Conservation (phyloP, 805 yeast species). For the Saccharomycopsis lassenensis region DNA sequence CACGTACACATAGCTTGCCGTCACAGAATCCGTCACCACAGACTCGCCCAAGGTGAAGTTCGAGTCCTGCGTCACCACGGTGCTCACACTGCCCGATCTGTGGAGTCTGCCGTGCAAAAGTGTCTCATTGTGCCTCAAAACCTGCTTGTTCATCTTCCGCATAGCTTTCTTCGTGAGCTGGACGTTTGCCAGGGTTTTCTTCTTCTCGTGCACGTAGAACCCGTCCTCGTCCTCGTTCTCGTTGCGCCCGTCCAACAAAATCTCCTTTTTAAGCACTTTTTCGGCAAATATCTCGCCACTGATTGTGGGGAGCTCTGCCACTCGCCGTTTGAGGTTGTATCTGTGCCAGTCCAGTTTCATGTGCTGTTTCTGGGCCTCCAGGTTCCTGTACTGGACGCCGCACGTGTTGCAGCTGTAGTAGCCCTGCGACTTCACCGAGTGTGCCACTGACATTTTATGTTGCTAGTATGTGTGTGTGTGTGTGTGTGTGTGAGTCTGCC, state of each 20-base stretch:
- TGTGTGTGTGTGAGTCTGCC: no score
- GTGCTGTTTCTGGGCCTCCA: constrained; percentile 82
- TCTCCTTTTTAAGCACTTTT: constrained; percentile 28
- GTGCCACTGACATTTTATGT: no score
- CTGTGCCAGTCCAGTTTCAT: constrained; percentile 99
- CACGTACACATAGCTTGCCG: no score
- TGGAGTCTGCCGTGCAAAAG: constrained; percentile 7
- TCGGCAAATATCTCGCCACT: constrained; percentile 52
- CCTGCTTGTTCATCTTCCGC: constrained; percentile 24
- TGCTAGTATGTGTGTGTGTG: no score
- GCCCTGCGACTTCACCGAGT: no score
- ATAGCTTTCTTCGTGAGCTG: constrained; percentile 32
- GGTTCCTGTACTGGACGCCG: constrained; percentile 62
- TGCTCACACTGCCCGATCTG: constrained; percentile 40
- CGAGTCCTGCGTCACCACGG: constrained; percentile 43
- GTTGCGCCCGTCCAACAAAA: background rate
- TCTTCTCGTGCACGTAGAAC: constrained; percentile 29
- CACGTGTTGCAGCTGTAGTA: constrained; percentile 97
- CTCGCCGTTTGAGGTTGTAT: constrained; percentile 87
- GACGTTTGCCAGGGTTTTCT: constrained; percentile 20
- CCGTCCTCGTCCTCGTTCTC: constrained; percentile 44
- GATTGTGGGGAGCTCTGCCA: constrained; percentile 70
- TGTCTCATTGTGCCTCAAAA: no score
- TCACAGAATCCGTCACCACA: no score
- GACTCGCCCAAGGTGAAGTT: constrained; percentile 44